phyloP scores from a whole-genome alignment of 305 asterid species.

The Solanum hybrid region DNA sequence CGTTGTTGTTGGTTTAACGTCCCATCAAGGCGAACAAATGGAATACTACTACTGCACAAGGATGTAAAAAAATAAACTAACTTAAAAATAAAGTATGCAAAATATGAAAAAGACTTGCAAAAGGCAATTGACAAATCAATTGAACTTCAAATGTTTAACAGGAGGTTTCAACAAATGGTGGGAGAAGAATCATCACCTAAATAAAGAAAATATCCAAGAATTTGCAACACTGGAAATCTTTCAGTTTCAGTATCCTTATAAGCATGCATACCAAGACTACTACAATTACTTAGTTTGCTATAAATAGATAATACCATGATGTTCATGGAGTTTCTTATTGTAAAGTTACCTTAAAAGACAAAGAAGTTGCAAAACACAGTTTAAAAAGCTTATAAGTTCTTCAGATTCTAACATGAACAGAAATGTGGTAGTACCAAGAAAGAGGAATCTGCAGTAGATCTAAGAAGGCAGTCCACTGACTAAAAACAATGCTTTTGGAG shows the following conservation, averaged over 20 bases:
- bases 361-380: not conserved
- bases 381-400: not conserved
- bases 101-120: not conserved
- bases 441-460: constrained; percentile 94
- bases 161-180: not conserved
- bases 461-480: constrained; percentile 98
- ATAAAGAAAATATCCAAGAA: not conserved
- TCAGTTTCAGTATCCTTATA: not conserved
- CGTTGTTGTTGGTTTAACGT: constrained; percentile 91
- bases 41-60: constrained; percentile 47
- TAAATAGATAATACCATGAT: not conserved
- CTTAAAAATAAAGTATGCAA: not conserved
- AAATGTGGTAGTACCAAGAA: constrained; percentile 40
- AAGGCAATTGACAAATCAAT: not conserved
- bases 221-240: not conserved
- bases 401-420: not conserved
- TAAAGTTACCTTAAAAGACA: not conserved
- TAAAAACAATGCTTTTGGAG: constrained; percentile 88
- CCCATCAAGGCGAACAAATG: constrained; percentile 92
- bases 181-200: not conserved
- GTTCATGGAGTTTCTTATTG: not conserved
- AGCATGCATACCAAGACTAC: not conserved
- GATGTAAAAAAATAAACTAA: not conserved
- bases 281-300: not conserved
- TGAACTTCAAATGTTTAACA: not conserved